Evolutionary conservation across 108 stramenopile species (phyloP).

Genomic region (Parietichytrium sp.): DNA sequence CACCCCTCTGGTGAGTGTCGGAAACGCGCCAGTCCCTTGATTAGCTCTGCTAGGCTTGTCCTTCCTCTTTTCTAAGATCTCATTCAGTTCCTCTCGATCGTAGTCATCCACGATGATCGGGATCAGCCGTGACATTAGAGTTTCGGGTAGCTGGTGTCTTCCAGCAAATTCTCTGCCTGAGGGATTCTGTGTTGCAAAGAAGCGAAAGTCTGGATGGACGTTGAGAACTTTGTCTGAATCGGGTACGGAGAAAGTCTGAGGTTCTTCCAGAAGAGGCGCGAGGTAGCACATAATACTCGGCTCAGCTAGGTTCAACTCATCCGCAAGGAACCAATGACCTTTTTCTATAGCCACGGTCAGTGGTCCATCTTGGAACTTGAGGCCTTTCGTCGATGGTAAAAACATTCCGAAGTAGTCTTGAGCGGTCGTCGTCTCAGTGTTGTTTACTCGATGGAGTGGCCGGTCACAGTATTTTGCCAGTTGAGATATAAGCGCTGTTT

Average conservation of each 20-base stretch:
- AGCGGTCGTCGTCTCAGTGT: not conserved
- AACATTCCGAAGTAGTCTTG: constrained; percentile 37
- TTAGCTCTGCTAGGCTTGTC: too few species aligned
- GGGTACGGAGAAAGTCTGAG: not conserved
- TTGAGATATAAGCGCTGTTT: not conserved
- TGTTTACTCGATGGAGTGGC: constrained; percentile 13
- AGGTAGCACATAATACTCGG: not conserved
- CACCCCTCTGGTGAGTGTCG: not conserved
- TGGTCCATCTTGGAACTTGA: constrained; percentile 24
- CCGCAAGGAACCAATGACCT: constrained; percentile 16
- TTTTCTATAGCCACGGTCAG: constrained; percentile 2
- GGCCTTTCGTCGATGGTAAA: not conserved
- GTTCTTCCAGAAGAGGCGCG: constrained; percentile 4
- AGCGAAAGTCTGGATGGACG: constrained; percentile 14
- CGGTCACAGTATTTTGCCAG: not conserved
- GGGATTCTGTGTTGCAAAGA: constrained; percentile 36
- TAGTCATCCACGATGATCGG: not conserved
- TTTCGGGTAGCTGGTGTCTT: constrained; percentile 5
- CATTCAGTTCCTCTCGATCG: not conserved
- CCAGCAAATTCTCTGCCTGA: not conserved
- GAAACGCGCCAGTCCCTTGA: not conserved
- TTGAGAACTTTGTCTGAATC: not conserved
- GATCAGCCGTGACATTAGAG: constrained; percentile 10
- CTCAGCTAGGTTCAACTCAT: constrained; percentile 40
- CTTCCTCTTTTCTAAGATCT: not conserved